A percentile compares a stretch with the other conserved stretches of the same genome.
Conservation (phyloP, 306 rosid species). For the Citrullus mucosospermus region DNA sequence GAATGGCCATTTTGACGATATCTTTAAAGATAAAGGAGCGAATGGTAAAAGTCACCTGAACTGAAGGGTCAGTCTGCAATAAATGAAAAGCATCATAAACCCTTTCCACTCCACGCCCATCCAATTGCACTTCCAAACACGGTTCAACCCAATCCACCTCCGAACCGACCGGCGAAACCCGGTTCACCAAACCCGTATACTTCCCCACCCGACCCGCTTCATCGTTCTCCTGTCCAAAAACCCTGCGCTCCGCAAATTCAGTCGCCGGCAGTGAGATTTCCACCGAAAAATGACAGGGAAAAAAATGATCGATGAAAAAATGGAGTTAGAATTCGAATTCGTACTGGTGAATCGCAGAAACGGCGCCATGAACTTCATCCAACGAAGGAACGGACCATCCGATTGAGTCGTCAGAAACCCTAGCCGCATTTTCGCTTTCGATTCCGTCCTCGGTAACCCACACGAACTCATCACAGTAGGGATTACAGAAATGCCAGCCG, state of each 20-base stretch:
- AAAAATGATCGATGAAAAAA: neutral
- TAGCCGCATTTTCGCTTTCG: conserved; percentile 11
- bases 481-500: neutral
- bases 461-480: conserved; percentile 22
- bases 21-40: neutral
- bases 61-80: conserved; percentile 52
- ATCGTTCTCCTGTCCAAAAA: conserved; percentile 34
- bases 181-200: conserved; percentile 14
- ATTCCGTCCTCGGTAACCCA: conserved; percentile 27
- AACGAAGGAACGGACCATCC: conserved; percentile 34
- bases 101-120: conserved; percentile 17
- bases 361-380: conserved; percentile 35
- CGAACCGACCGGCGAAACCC: conserved; percentile 25
- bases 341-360: conserved; percentile 39
- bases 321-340: neutral
- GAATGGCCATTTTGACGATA: neutral
- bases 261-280: neutral
- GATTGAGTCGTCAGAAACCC: conserved; percentile 12
- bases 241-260: conserved; percentile 20
- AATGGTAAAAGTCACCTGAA: conserved; percentile 39
- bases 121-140: conserved; percentile 19
- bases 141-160: conserved; percentile 61
- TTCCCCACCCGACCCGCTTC: conserved; percentile 12
- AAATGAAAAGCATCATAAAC: conserved; percentile 54
- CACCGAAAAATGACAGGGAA: neutral